Evolutionary conservation across 1,284 basidiomycete species (phyloP).

Genomic region (Fomitopsis pinicola): DNA sequence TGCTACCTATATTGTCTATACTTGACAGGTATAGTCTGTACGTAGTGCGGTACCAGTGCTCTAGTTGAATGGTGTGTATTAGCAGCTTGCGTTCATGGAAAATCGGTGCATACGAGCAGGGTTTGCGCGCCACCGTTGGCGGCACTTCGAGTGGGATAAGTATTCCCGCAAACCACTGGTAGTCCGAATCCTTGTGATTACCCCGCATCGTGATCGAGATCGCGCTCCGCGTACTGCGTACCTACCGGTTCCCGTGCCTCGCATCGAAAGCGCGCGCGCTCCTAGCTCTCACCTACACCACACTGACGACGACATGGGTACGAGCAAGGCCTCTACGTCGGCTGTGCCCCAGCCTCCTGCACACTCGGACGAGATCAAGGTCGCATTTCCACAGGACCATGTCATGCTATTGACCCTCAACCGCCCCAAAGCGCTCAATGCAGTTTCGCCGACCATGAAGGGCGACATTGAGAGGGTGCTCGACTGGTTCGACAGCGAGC

Average conservation of each 20-base stretch:
- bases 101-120: too few relatives aligned
- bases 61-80: too few relatives aligned
- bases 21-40: too few relatives aligned
- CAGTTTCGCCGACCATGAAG: constrained; percentile 61
- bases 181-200: not conserved
- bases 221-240: not conserved
- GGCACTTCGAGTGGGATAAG: too few relatives aligned
- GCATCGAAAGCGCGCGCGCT: not conserved
- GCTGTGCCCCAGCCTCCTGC: constrained; percentile 31
- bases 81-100: too few relatives aligned
- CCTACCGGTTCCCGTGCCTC: not conserved
- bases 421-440: constrained; percentile 69
- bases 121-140: too few relatives aligned
- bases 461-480: constrained; percentile 54
- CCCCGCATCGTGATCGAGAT: not conserved
- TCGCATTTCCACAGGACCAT: constrained; percentile 61
- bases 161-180: too few relatives aligned
- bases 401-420: constrained; percentile 74
- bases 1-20: too few relatives aligned
- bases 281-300: not conserved
- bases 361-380: constrained; percentile 52
- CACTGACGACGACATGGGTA: not conserved
- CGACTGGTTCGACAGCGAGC: constrained; percentile 76
- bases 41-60: too few relatives aligned
- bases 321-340: constrained; percentile 1